Base-by-base conservation (phyloP, 1,284 basidiomycete species). In the Ustilago curta region DNA sequence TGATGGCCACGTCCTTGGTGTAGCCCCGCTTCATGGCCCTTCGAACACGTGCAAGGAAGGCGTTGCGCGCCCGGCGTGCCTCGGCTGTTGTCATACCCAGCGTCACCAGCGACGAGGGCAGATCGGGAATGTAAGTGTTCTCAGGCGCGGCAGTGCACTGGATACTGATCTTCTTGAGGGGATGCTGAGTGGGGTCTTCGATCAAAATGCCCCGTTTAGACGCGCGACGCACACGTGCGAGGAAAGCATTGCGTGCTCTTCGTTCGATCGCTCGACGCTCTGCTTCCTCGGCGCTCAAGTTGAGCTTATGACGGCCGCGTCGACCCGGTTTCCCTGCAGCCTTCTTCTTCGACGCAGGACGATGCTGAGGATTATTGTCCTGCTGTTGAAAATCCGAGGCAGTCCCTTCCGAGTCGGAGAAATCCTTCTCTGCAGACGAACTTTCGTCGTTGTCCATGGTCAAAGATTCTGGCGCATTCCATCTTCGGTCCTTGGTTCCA, bases 91-190 rank as follows among this genome's bases (percentile, higher is more conserved):
- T 50, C 76, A 78, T 78, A 8, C 76, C 76, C 14, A 70, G 59
- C 40, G 55, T 52, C 40, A 71, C 67, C 14, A 78, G 64, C 50
- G 67, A 64, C 44, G 76, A 78, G 19, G 76, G 76, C 40, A 78
- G 63, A 45, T 76, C 76, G 4, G 76, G 76, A 12, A 77, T 77
- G 49, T 74, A 77, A 1, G 70, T 70, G 63, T 73, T 70, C 18
- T 70, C 65, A 0, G 75, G 75, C 4, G 70, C 75, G 3, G 75
- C 64, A 1, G 59, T 59, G 56, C 70, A 70, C 39, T 63, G 59
- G 23, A 73, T 73, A 59, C 67, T 70, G 42, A 70, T 59, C 61
- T 74, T 77, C 29, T 63, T 60, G 23, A 74, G 61, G 3, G 70
- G 75, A 55, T 74, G 70, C 50, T 77, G 70, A 3, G 63, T 54